Evolutionary conservation across 1,139 yeast genomes (phyloP).

Genomic region (Debaryomycetaceae sp.): DNA sequence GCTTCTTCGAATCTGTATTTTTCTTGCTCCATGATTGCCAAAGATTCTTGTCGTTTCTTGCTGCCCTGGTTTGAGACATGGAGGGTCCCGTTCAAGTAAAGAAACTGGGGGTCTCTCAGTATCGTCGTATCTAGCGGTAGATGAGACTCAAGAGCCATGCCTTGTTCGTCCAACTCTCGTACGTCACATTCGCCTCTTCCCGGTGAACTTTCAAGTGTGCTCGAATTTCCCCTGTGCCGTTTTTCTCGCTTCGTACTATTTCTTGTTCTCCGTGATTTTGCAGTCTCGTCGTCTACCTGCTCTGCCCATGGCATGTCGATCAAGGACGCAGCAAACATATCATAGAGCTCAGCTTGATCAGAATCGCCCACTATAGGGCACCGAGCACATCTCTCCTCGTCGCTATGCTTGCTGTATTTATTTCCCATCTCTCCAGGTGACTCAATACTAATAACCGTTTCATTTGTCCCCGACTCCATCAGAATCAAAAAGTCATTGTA

Average conservation of each 20-base stretch:
- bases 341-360: not conserved
- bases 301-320: not conserved
- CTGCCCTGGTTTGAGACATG: too few species aligned
- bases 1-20: too few species aligned
- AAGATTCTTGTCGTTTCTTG: too few species aligned
- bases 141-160: too few species aligned
- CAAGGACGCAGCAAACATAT: not conserved
- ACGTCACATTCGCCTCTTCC: too few species aligned
- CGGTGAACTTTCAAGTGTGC: too few species aligned
- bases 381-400: not conserved
- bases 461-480: constrained; percentile 24
- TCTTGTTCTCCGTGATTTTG: not conserved
- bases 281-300: not conserved
- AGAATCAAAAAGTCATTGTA: constrained; percentile 29
- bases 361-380: not conserved
- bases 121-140: too few species aligned
- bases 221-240: too few species aligned
- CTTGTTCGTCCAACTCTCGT: too few species aligned
- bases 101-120: too few species aligned
- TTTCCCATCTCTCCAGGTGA: constrained; percentile 1
- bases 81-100: too few species aligned
- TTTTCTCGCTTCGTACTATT: not conserved
- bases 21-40: too few species aligned
- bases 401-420: not conserved
- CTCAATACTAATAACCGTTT: constrained; percentile 13